A percentile compares a stretch with the other conserved stretches of the same genome.
Evolutionary conservation across 768 basidiomycete genomes (phyloP).

Genomic region (Lactarius psammicola): DNA sequence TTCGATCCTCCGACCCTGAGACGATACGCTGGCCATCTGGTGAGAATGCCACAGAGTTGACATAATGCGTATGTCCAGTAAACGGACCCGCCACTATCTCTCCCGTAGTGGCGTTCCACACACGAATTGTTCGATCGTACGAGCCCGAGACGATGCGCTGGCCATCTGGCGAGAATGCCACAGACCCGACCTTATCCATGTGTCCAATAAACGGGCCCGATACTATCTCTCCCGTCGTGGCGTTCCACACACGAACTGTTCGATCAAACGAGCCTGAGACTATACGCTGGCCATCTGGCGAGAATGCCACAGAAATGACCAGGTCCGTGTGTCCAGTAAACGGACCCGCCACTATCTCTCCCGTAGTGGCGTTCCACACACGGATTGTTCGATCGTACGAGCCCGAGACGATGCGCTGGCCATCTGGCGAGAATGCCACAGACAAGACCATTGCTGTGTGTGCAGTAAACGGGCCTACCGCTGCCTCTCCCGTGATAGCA

Average conservation of each 20-base stretch:
- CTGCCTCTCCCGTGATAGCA: background rate
- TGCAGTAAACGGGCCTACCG: background rate
- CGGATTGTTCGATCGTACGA: background rate
- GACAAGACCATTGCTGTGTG: background rate
- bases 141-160: background rate
- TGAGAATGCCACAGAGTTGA: slow-evolving; percentile 22
- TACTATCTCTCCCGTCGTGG: no score
- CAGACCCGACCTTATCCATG: background rate
- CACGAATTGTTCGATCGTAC: background rate
- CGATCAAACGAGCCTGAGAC: background rate
- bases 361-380: background rate
- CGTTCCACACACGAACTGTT: no score
- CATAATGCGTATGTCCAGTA: background rate
- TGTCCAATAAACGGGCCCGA: background rate
- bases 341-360: background rate
- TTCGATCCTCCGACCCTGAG: background rate
- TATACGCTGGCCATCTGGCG: slow-evolving; percentile 1
- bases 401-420: slow-evolving; percentile 14
- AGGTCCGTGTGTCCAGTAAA: background rate
- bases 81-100: background rate
- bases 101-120: background rate
- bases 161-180: background rate
- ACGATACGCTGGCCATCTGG: slow-evolving; percentile 18
- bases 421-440: background rate
- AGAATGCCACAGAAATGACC: background rate